Percentiles rank a stretch among this genome's conserved stretches.
These are phyloP conservation scores for Elsinoe necatrix DNA, from an alignment of 2,329 filamentous ascomycete species.

Conservation along the genomic window DNA sequence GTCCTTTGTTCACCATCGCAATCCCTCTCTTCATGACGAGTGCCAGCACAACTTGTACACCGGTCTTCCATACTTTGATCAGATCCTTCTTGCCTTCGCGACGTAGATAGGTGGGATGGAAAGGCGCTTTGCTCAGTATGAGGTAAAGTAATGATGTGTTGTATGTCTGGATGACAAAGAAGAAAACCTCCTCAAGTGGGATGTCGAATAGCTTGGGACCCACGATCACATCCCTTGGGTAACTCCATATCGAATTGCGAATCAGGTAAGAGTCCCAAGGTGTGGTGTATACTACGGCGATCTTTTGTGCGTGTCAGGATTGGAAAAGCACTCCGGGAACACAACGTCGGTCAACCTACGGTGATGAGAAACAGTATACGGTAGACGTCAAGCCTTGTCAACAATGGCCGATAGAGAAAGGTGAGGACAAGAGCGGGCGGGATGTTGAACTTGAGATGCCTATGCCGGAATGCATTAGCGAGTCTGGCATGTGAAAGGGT, in stretches of 20 bases:
- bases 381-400: conserved; percentile 54
- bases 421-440: conserved; percentile 54
- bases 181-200: conserved; percentile 65
- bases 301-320: conserved; percentile 30
- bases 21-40: conserved; percentile 39
- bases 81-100: conserved; percentile 30
- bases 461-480: conserved; percentile 27
- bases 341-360: conserved; percentile 25
- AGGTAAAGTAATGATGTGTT: conserved; percentile 62
- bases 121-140: conserved; percentile 54
- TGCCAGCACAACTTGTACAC: conserved; percentile 45
- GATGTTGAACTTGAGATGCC: conserved; percentile 59
- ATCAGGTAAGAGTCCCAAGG: conserved; percentile 74
- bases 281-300: conserved; percentile 59
- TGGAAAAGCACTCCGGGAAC: neutral
- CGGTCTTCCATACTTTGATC: conserved; percentile 36
- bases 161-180: conserved; percentile 70
- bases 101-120: conserved; percentile 48
- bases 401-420: conserved; percentile 51
- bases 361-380: conserved; percentile 53
- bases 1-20: conserved; percentile 38
- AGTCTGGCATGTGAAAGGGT: conserved; percentile 10
- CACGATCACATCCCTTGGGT: conserved; percentile 55
- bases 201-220: conserved; percentile 57
- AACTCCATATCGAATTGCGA: conserved; percentile 59